Base-by-base conservation (phyloP, 2,329 filamentous ascomycete genomes). In the Fusarium pininemorale region DNA sequence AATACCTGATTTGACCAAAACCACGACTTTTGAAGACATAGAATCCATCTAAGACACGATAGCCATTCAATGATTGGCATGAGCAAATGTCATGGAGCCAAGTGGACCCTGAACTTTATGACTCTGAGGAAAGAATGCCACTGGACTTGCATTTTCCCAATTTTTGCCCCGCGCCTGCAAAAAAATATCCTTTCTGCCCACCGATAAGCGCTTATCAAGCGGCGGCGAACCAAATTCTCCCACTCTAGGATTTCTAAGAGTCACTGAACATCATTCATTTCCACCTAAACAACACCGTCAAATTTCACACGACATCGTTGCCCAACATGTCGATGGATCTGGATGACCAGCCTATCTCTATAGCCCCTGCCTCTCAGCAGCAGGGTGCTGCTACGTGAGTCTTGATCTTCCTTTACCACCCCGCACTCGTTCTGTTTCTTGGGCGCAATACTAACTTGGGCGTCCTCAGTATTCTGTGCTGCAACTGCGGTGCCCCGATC, bases 401-500 rank as follows among this genome's bases (percentile, higher is more conserved):
- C 35, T 48, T 45, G 48, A 53, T 50, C 53, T 38, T 39, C 28
- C 38, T 35, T 41, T 12, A 32, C 37, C 59, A 68, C 66, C 72
- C 74, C 75, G 72, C 74, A 71, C 69, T 60, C 51, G 50, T 24
- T 48, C 10, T 30, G 12, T 26, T 15, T 58, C 38, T 45, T 39
- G 66, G 70, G 61, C 60, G 61, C 72, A 75, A 65, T 54, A 64
- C 68, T 75, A 54, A 75, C 20, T n/a, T 18, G 47, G 11, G 30
- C 26, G 10, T 39, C 20, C 56, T 24, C 57, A 83, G 82, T 55
- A 98, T 98, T 81, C 93, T 99, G 66, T 99, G 96, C 85, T 98
- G 94, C 87, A 98, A 98, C 88, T 99, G 96, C 83, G 96, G 96
- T 80, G 95, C 94, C 69, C 92, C 96, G 44, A 98, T 99, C 79